A percentile compares a stretch with the other conserved stretches of the same genome.
phyloP scores from a whole-genome alignment of 305 asterid genomes.

The Fraxinus sp. region DNA sequence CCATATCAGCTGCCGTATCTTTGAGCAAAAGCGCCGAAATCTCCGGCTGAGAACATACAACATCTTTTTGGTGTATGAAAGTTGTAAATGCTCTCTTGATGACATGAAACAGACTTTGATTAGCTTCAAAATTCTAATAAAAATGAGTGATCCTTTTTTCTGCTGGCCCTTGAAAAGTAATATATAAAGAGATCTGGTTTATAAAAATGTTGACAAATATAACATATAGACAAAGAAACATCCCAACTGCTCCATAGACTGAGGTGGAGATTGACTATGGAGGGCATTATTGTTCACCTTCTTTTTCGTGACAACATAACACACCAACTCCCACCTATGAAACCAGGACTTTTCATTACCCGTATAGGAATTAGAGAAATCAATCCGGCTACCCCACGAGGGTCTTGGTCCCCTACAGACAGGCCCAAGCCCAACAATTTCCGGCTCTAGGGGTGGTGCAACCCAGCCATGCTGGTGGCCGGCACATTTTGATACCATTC shows the following conservation, averaged over 20 bases:
- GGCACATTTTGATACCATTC: background rate
- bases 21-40: constrained; percentile 48
- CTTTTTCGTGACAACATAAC: constrained; percentile 42
- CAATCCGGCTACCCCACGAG: background rate
- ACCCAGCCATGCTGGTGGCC: background rate
- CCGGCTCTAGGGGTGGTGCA: background rate
- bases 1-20: constrained; percentile 38
- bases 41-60: constrained; percentile 41
- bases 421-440: background rate
- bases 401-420: background rate
- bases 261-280: constrained; percentile 39
- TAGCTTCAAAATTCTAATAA: background rate
- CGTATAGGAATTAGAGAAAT: constrained; percentile 13
- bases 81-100: constrained; percentile 34
- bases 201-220: constrained; percentile 16
- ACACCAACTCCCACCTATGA: constrained; percentile 68
- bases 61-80: constrained; percentile 45
- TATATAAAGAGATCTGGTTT: background rate
- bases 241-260: constrained; percentile 58
- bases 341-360: constrained; percentile 39
- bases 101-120: constrained; percentile 29
- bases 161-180: constrained; percentile 12
- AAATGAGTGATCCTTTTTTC: background rate
- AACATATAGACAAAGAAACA: constrained; percentile 30
- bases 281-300: constrained; percentile 29